Evolutionary conservation across 768 basidiomycete species (phyloP), one percentile per base, ranked within the genome.

Genomic region (Collybiopsis confluens): DNA sequence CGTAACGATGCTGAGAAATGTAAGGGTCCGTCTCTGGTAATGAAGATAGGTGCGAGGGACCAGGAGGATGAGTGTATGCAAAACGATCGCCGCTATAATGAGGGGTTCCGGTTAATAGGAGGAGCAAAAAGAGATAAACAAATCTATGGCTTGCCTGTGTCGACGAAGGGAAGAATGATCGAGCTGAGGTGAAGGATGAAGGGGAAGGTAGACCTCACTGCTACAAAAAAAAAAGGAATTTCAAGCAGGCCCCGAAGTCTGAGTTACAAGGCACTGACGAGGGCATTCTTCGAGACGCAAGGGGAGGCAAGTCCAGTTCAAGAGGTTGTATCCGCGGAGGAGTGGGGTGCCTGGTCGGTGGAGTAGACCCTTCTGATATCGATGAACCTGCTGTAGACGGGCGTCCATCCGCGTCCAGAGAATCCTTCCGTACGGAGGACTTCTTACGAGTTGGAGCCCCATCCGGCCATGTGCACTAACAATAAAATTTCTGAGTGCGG

Each of bases 391-490:
- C 83, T 9, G 89, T 88, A 1, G 86, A 89, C 30, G 86, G 86
- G 28, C 83, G 73, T 36, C 78, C 79, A 56, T 86, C 86, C 20
- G n/a, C 13, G 13, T 41, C 41, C 18, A 74, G 62, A 10, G 80
- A 75, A 45, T 86, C 83, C 62, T 83, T 83, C 59, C 79, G 75
- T 1, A 74, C 67, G 1, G 76, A 55, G 27, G 80, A 73, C 70
- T 86, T 87, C 70, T 88, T 90, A 56, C 87, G 79, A 30, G 81
- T 67, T 24, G 86, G 83, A n/a, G 83, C 79, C 6, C 82, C 84
- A 63, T 91, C 88, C 6, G 90, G 90, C 90, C 90, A 92, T 46
- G 83, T 88, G 65, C 90, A 91, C 90, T 89, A 56, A 3, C 58
- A 36, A 54, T 47, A 36, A 37, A 58, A 26, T 30, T 20, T n/a